Conservation (phyloP, 352 stramenopile genomes). For the Halophytophthora polymorphica region DNA sequence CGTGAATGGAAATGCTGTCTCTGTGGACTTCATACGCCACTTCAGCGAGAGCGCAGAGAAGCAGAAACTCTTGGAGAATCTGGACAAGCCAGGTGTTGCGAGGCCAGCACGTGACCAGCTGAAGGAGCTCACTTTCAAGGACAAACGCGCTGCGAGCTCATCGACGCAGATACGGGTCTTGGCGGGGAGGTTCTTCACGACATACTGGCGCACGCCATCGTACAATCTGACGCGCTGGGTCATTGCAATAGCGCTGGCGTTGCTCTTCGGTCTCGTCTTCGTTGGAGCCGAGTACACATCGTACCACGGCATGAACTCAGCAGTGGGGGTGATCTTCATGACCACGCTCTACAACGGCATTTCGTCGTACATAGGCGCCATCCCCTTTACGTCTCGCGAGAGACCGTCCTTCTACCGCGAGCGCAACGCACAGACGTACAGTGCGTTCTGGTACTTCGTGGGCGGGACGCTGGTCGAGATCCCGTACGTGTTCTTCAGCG, state of each 20-base stretch:
- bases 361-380: conserved; percentile 56
- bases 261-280: conserved; percentile 70
- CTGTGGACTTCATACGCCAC: conserved; percentile 16
- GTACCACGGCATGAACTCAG: conserved; percentile 29
- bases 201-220: conserved; percentile 51
- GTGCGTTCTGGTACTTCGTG: conserved; percentile 56
- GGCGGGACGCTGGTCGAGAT: conserved; percentile 74
- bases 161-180: conserved; percentile 15
- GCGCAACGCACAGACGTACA: conserved; percentile 82
- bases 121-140: conserved; percentile 9
- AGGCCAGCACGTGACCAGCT: conserved; percentile 5
- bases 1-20: conserved; percentile 1
- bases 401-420: conserved; percentile 87
- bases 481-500: conserved; percentile 41
- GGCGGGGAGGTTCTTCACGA: conserved; percentile 13
- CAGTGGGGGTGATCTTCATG: conserved; percentile 48
- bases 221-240: conserved; percentile 73
- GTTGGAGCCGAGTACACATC: conserved; percentile 24
- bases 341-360: conserved; percentile 65
- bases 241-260: conserved; percentile 48
- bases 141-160: conserved; percentile 15
- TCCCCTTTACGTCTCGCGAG: conserved; percentile 66
- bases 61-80: background rate
- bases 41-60: conserved; percentile 18
- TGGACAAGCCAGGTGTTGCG: conserved; percentile 6